phyloP scores from a whole-genome alignment of 352 stramenopile genomes.

The Globisporangium rhizosaccharum region DNA sequence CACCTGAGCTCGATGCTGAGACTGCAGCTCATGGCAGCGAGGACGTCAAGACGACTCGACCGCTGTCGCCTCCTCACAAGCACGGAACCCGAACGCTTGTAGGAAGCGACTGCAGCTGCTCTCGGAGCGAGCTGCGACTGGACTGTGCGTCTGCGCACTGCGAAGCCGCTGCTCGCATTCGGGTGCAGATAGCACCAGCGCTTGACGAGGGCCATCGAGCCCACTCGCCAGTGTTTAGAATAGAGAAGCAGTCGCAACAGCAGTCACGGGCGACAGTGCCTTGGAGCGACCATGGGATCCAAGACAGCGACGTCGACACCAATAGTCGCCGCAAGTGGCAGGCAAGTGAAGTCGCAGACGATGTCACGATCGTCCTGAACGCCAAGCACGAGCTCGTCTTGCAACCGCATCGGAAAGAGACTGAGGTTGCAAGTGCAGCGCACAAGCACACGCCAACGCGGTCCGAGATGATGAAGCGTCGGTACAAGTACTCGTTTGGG shows the following conservation, averaged over 20 bases:
- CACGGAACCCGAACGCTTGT: background rate
- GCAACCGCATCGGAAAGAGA: constrained; percentile 22
- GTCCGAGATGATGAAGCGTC: constrained; percentile 56
- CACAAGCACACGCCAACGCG: constrained; percentile 19
- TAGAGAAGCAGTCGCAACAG: constrained; percentile 3
- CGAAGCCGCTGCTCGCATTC: constrained; percentile 3
- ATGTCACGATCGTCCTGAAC: constrained; percentile 55
- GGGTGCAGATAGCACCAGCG: background rate
- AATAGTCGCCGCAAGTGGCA: too few relatives aligned
- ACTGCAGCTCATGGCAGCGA: background rate
- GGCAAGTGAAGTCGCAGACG: constrained; percentile 2
- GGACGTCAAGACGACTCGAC: background rate
- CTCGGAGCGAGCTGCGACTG: constrained; percentile 6
- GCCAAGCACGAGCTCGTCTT: constrained; percentile 31
- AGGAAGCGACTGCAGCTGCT: background rate
- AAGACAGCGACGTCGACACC: background rate
- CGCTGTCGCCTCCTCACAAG: background rate
- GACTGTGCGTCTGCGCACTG: constrained; percentile 5
- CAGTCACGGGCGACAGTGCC: background rate
- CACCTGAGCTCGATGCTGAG: background rate
- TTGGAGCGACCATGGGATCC: background rate
- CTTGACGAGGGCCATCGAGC: background rate
- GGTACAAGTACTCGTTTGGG: constrained; percentile 42
- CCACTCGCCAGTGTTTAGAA: constrained; percentile 9
- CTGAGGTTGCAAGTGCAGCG: constrained; percentile 8